Base-by-base conservation (phyloP, 306 rosid species). In the Citrullus colocynthis region DNA sequence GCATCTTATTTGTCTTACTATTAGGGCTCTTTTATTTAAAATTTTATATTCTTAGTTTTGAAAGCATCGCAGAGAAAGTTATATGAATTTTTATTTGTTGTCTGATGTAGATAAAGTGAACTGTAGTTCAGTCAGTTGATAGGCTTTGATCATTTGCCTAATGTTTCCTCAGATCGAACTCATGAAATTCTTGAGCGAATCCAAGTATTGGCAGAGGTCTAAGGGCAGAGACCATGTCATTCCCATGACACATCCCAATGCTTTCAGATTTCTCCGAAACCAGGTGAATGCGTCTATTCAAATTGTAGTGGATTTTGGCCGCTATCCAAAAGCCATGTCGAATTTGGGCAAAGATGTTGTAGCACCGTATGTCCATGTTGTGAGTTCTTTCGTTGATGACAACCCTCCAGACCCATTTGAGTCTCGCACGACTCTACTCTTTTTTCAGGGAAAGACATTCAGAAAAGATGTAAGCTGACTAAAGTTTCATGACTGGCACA, bases 231-330 rank as follows among this genome's bases (percentile, higher is more conserved):
- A 96, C 86, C 99, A 96, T 75, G 85, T 92, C 73, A 78, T 96
- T 84, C 98, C 99, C 44, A 61, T 92, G 96, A 91, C 99, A 42
- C 99, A 96, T 85, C 99, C 99, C 41, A 96, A 96, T 81, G 98
- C 99, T 78, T 96, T 96, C 84, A 92, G 99, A 83, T 91, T 96
- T 87, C 89, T 92, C 44, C 83, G 99, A 24, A 58, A 85, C 72
- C 89, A 88, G 83, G 69, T 96, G 83, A 96, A 91, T 80, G 89
- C 81, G 14, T 87, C 96, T 5, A 89, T 96, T 87, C 98, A 90
- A 85, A 84, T 96, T 78, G 98, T 96, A 73, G 99, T 96, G 79
- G 99, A 96, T 88, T 92, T 96, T 63, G 98, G 99, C 57, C 96
- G 99, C 63, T 85, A 89, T 78, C 93, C 93, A 42, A 90, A 84